phyloP scores from a whole-genome alignment of 1,284 basidiomycete species.

The Ceratorhiza oryzae-sativae region DNA sequence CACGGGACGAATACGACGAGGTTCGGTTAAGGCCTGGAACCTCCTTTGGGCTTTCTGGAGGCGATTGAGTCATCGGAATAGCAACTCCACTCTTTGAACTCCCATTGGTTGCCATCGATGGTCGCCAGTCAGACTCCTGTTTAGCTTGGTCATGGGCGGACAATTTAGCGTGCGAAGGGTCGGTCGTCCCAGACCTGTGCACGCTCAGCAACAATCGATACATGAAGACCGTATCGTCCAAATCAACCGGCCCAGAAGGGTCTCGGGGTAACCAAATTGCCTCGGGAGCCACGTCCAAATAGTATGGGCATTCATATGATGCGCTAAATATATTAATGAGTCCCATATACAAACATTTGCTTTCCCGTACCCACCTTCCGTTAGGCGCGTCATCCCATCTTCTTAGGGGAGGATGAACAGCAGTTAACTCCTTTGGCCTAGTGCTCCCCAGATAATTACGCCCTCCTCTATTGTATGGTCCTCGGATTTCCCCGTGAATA shows the following conservation, averaged over 20 bases:
- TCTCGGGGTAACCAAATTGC: slow-evolving; percentile 29
- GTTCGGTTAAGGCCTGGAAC: not conserved
- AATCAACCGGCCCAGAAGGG: slow-evolving; percentile 25
- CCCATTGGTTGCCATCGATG: not conserved
- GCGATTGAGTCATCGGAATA: slow-evolving; percentile 22
- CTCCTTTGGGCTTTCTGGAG: slow-evolving; percentile 2
- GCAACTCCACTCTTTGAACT: slow-evolving; percentile 10
- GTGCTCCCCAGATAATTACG: slow-evolving; percentile 14
- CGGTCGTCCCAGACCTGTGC: not conserved
- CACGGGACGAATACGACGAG: slow-evolving; percentile 5
- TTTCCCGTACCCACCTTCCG: slow-evolving; percentile 1
- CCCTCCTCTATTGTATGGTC: not conserved
- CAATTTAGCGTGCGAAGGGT: not conserved
- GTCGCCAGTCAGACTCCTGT: not conserved
- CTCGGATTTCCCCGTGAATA: not conserved
- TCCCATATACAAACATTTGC: not conserved
- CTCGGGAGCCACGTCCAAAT: slow-evolving; percentile 17
- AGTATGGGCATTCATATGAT: slow-evolving; percentile 35
- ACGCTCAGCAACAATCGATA: slow-evolving; percentile 21
- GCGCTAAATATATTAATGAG: not conserved
- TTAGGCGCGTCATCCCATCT: slow-evolving; percentile 34
- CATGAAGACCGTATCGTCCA: slow-evolving; percentile 28
- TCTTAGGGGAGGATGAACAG: not conserved
- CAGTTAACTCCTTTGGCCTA: slow-evolving; percentile 5
- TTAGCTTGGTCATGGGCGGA: not conserved